A percentile compares a stretch with the other conserved stretches of the same genome.
These are phyloP conservation scores for Oryza meyeriana DNA, from an alignment of 176 grass and related monocot species.

Conservation along the genomic window DNA sequence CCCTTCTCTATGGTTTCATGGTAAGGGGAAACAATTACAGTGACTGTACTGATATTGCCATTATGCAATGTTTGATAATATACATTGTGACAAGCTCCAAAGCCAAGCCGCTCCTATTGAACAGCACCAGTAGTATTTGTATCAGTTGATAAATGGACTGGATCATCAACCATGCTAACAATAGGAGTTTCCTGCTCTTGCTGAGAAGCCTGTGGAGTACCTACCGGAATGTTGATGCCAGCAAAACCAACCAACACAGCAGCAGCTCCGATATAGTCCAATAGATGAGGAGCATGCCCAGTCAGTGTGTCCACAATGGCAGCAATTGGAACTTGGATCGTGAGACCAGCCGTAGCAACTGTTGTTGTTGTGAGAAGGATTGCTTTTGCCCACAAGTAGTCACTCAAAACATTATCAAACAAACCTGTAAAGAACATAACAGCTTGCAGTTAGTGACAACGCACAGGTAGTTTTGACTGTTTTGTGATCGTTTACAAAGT, in stretches of 20 bases:
- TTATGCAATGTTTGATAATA: background rate
- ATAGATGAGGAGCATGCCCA: slow-evolving; percentile 67
- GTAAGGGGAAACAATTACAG: background rate
- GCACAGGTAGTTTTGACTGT: background rate
- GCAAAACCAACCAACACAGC: slow-evolving; percentile 86
- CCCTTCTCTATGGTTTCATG: background rate
- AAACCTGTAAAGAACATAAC: slow-evolving; percentile 53
- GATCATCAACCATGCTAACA: slow-evolving; percentile 38
- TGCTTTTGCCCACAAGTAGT: slow-evolving; percentile 94
- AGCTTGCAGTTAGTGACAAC: slow-evolving; percentile 19
- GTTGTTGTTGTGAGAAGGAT: slow-evolving; percentile 91
- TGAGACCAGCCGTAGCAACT: slow-evolving; percentile 89
- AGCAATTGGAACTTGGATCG: slow-evolving; percentile 94
- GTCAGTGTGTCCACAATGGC: slow-evolving; percentile 77
- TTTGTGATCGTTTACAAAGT: background rate
- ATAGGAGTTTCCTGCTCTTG: slow-evolving; percentile 49
- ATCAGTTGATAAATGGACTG: slow-evolving; percentile 27
- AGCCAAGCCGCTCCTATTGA: background rate
- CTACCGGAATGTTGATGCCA: slow-evolving; percentile 72
- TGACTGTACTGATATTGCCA: background rate
- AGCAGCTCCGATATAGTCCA: slow-evolving; percentile 69
- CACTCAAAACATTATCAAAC: slow-evolving; percentile 93
- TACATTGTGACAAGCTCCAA: background rate
- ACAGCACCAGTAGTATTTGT: slow-evolving; percentile 4
- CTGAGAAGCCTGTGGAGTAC: slow-evolving; percentile 28